phyloP scores from a whole-genome alignment of 179 eudicot species.

The Drosera spatulata region DNA sequence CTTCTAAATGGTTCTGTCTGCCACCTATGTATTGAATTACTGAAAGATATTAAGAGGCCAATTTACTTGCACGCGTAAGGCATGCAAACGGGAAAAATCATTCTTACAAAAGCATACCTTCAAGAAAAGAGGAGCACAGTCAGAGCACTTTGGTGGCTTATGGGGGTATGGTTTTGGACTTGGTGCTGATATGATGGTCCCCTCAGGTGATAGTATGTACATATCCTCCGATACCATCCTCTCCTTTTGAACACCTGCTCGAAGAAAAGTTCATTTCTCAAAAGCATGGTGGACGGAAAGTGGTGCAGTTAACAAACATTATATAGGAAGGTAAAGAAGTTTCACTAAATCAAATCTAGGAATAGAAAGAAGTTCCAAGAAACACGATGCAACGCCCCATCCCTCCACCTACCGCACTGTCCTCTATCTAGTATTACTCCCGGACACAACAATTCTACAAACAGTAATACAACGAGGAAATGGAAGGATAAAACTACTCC shows the following conservation, averaged over 20 bases:
- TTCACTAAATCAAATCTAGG: too few relatives aligned
- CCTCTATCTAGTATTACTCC: neutral
- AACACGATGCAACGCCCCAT: too few relatives aligned
- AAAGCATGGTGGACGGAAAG: too few relatives aligned
- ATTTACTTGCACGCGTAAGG: slow-evolving; percentile 1
- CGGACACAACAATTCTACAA: too few relatives aligned
- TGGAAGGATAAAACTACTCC: too few relatives aligned
- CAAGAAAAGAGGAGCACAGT: slow-evolving; percentile 75
- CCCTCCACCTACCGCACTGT: too few relatives aligned
- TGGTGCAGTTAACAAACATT: too few relatives aligned
- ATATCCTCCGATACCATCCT: slow-evolving; percentile 86
- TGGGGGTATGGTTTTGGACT: slow-evolving; percentile 65
- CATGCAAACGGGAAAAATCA: neutral
- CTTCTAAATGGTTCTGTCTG: too few relatives aligned
- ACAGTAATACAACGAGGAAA: too few relatives aligned
- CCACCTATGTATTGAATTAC: neutral
- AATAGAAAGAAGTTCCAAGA: too few relatives aligned
- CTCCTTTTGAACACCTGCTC: slow-evolving; percentile 92
- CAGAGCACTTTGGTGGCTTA: slow-evolving; percentile 86
- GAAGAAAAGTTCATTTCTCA: neutral
- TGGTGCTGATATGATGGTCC: slow-evolving; percentile 45
- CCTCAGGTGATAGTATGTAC: slow-evolving; percentile 74
- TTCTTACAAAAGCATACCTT: slow-evolving; percentile 30
- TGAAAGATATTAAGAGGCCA: neutral
- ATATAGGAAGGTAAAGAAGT: too few relatives aligned